These are phyloP conservation scores for Botrytis pseudocinerea DNA, from an alignment of 2,329 filamentous ascomycete genomes.

Conservation along the genomic window DNA sequence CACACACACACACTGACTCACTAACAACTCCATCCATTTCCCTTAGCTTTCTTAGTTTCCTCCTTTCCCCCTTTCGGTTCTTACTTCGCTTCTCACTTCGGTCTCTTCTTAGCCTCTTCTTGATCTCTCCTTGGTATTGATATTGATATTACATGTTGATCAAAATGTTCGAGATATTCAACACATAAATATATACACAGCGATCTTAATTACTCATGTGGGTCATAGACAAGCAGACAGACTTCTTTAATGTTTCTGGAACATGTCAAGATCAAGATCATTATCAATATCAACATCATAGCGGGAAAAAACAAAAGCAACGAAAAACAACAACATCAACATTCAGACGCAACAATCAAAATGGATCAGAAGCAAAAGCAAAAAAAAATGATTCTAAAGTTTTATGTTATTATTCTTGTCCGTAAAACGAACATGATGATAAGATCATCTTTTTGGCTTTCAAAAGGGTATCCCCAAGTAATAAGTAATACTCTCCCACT, in stretches of 20 bases:
- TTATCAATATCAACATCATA: neutral
- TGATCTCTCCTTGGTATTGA: too few species aligned
- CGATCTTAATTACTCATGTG: neutral
- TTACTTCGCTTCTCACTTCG: too few species aligned
- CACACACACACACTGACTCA: too few species aligned
- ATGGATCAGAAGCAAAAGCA: too few species aligned
- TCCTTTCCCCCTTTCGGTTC: too few species aligned
- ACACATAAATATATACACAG: neutral
- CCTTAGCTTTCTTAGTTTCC: too few species aligned
- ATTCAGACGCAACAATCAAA: neutral
- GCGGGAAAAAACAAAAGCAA: neutral
- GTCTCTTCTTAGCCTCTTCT: too few species aligned
- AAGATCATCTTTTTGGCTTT: neutral
- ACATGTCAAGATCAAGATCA: neutral
- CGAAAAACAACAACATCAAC: neutral
- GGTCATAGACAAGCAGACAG: neutral
- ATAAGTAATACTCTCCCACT: constrained; percentile 5
- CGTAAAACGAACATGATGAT: constrained; percentile 6
- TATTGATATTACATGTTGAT: too few species aligned
- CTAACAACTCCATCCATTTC: neutral
- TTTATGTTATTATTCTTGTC: constrained; percentile 7
- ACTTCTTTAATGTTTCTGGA: neutral
- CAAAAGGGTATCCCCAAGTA: constrained; percentile 18
- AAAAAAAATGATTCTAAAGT: neutral
- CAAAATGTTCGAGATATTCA: too few species aligned